phyloP scores from a whole-genome alignment of 2,329 filamentous ascomycete species.

The Cladosporium austrohemisphaericum region DNA sequence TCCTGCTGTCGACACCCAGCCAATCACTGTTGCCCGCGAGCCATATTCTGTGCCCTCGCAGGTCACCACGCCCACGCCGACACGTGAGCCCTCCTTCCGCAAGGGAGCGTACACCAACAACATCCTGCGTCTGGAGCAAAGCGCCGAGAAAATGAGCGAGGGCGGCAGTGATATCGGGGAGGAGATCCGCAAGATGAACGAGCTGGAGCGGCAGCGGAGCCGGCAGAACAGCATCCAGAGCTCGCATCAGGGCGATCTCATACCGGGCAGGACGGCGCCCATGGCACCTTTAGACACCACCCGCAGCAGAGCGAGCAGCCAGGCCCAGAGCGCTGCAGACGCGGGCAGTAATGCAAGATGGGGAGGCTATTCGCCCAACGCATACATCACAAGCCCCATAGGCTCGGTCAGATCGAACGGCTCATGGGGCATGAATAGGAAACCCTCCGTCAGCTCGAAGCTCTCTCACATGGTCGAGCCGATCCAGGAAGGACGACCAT shows the following conservation, averaged over 20 bases:
- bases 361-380: conserved; percentile 67
- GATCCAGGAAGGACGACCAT: conserved; percentile 32
- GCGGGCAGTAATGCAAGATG: conserved; percentile 65
- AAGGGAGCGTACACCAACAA: conserved; percentile 56
- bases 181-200: conserved; percentile 70
- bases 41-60: background rate
- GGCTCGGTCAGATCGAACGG: conserved; percentile 55
- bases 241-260: conserved; percentile 20
- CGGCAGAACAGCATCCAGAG: conserved; percentile 26
- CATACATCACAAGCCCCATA: conserved; percentile 64
- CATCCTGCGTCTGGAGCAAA: conserved; percentile 70
- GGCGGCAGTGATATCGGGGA: conserved; percentile 70
- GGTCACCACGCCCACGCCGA: conserved; percentile 15
- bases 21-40: conserved; percentile 9
- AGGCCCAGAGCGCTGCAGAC: conserved; percentile 57
- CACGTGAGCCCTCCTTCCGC: conserved; percentile 15
- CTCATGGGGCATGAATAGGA: conserved; percentile 37
- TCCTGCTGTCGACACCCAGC: background rate
- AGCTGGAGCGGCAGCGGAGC: conserved; percentile 37
- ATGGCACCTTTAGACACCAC: conserved; percentile 49
- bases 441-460: conserved; percentile 39
- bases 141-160: conserved; percentile 65
- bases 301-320: conserved; percentile 65
- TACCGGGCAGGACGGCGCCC: background rate
- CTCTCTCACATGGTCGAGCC: conserved; percentile 42